Conservation (phyloP, 1,284 basidiomycete genomes). For the Rhodotorula sp. region DNA sequence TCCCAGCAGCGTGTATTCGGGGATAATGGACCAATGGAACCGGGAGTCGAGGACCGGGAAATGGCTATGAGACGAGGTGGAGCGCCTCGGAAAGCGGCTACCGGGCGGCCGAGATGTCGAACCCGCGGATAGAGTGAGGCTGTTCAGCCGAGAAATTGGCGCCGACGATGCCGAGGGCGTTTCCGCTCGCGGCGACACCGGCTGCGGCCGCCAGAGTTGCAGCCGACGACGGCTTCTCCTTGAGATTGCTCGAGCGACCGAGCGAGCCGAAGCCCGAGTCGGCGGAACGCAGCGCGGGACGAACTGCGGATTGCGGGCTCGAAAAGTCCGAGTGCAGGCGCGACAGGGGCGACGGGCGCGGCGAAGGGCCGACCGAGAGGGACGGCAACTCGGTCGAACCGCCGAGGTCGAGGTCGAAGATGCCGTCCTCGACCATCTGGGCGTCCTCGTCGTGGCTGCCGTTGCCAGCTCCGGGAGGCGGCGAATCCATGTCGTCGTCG, state of each 20-base stretch:
- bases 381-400: conserved; percentile 22
- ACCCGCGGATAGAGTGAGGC: background rate
- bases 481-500: conserved; percentile 41
- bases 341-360: background rate
- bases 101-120: background rate
- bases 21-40: background rate
- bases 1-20: background rate
- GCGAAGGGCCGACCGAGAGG: conserved; percentile 1
- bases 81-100: background rate
- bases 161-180: background rate
- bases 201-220: background rate
- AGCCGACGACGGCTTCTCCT: background rate
- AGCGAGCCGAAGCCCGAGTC: conserved; percentile 26
- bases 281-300: conserved; percentile 16
- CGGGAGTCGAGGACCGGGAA: background rate
- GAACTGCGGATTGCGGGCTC: background rate
- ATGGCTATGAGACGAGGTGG: no score
- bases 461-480: conserved; percentile 7
- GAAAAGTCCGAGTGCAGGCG: background rate
- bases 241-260: background rate
- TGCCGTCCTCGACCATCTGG: conserved; percentile 33
- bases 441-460: conserved; percentile 26
- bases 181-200: background rate
- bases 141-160: background rate
- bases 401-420: conserved; percentile 40